Evolutionary conservation across 1,139 yeast genomes (phyloP), one percentile per base, ranked within the genome.

Genomic region (Diutina neorugosa): DNA sequence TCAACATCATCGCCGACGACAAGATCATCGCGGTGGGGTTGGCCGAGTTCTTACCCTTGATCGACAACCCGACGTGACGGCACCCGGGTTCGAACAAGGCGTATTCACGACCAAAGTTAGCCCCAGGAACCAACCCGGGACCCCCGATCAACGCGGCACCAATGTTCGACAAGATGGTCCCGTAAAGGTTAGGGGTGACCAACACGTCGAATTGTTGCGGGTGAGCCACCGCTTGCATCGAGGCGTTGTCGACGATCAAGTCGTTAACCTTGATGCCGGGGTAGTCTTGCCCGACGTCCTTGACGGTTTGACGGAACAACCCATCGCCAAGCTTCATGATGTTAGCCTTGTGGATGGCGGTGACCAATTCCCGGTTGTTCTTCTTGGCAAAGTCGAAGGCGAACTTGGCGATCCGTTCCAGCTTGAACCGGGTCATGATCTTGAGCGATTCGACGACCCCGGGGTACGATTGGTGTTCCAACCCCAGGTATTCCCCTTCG

Each of bases 71-170:
- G 65, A 91, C 98, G 77, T 93, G 98, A 80, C 98, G 87, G 77
- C 97, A 91, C 73, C 98, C 98, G 64, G 98, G 98, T 79, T 93
- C 98, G 71, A 93, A 93, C 60, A 93, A 94, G 56, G 98, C 98
- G 71, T 86, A 85, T 67, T 93, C 97, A 71, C 96, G 86, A 73
- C 98, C 98, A 64, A 88, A 90, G 80, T 90, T 88, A 65, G 96
- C 97, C 73, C 98, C 98, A 65, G 98, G 97, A 55, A 93, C 96
- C 65, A 93, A 79, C 73, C 98, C 98, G 67, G 98, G 98, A 64
- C 98, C 98, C 72, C 98, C 98, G 61, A 93, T 86, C 64, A 93
- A 80, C 60, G 96, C 98, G 61, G 98, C 96, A 76, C 98, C 98
- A 67, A 93, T 90, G 81, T 93, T 93, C 62, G 97, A 90, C 67